A percentile compares a stretch with the other conserved stretches of the same genome.
phyloP scores from a whole-genome alignment of 1,139 yeast species.

The Debaryomycetaceae sp. region DNA sequence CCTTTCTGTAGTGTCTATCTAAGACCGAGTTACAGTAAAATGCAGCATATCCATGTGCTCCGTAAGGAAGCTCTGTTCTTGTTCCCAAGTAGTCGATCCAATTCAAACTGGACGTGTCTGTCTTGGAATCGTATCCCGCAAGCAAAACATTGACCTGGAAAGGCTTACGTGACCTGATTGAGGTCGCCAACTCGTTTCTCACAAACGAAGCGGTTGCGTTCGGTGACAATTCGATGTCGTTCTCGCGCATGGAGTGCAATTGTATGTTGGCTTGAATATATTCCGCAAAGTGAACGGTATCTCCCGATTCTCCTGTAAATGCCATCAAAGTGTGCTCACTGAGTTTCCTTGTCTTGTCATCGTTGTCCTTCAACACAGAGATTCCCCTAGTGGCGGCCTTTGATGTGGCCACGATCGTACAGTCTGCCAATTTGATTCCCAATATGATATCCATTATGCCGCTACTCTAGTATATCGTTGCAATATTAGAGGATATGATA shows the following conservation, averaged over 20 bases:
- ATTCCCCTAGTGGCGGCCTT: constrained; percentile 94
- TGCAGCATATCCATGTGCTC: constrained; percentile 96
- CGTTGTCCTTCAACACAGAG: constrained; percentile 77
- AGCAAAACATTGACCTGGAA: constrained; percentile 87
- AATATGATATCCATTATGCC: constrained; percentile 76
- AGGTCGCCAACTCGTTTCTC: constrained; percentile 82
- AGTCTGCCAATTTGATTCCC: constrained; percentile 79
- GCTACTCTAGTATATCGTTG: background rate
- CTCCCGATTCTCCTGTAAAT: constrained; percentile 95
- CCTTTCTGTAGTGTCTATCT: constrained; percentile 85
- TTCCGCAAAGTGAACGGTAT: constrained; percentile 95
- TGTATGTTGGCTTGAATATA: constrained; percentile 90
- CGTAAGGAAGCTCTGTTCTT: constrained; percentile 85
- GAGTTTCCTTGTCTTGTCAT: constrained; percentile 80
- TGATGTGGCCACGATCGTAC: constrained; percentile 86
- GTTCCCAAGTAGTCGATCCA: constrained; percentile 97
- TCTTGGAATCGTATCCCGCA: constrained; percentile 77
- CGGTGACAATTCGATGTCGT: constrained; percentile 70
- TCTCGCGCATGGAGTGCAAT: constrained; percentile 82
- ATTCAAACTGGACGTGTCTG: constrained; percentile 63
- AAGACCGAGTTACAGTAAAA: constrained; percentile 86
- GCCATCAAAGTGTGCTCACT: constrained; percentile 82
- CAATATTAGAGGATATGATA: too few species aligned
- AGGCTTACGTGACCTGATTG: constrained; percentile 86
- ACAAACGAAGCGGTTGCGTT: constrained; percentile 86